These are phyloP conservation scores for Perkinsus marinus DNA, from an alignment of 169 alveolate genomes.

Conservation along the genomic window DNA sequence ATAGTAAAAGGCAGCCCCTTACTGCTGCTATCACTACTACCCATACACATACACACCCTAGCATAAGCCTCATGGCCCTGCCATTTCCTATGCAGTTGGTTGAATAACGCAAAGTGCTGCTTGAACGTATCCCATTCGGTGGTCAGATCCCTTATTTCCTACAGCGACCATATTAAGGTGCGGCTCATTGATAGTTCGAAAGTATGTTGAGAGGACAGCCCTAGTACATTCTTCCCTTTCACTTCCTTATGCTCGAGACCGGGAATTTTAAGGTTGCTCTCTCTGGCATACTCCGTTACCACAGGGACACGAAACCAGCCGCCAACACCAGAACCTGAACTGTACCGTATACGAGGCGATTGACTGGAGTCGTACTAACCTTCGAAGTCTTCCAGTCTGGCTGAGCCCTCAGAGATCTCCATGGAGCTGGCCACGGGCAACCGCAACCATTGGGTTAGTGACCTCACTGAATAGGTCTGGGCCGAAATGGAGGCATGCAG, in stretches of 20 bases:
- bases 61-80: constrained; percentile 23
- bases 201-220: too few species aligned
- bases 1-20: neutral
- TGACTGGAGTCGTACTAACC: neutral
- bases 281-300: neutral
- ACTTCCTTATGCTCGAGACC: neutral
- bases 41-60: constrained; percentile 21
- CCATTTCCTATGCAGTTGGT: constrained; percentile 14
- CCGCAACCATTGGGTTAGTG: neutral
- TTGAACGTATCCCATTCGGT: neutral
- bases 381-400: neutral
- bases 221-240: neutral
- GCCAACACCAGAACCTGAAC: neutral
- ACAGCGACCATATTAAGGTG: too few species aligned
- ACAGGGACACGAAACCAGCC: neutral
- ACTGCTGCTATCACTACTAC: neutral
- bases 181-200: too few species aligned
- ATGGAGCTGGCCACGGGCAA: neutral
- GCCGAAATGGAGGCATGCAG: constrained; percentile 6
- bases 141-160: neutral
- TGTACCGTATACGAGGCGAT: neutral
- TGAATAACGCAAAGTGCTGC: neutral
- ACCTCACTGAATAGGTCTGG: constrained; percentile 1
- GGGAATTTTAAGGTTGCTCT: neutral
- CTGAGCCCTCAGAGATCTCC: neutral